phyloP scores from a whole-genome alignment of 2,329 filamentous ascomycete genomes.

The Botrytis tulipae region DNA sequence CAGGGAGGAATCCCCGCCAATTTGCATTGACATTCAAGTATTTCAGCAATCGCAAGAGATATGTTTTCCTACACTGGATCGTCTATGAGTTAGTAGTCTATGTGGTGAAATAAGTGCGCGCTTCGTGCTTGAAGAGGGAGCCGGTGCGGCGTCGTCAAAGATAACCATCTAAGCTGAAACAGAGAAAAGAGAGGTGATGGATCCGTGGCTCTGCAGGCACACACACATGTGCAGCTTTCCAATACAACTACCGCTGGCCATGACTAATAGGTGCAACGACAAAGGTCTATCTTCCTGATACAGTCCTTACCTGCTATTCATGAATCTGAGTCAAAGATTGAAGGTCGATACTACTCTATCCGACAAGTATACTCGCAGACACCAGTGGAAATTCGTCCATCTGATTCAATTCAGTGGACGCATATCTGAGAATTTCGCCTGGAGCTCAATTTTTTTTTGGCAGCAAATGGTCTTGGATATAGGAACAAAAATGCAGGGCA shows the following conservation, averaged over 20 bases:
- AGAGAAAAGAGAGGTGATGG: neutral
- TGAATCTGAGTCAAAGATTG: neutral
- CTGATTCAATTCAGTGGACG: neutral
- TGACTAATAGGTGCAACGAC: neutral
- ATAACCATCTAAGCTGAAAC: neutral
- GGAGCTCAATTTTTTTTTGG: neutral
- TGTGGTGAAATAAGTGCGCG: neutral
- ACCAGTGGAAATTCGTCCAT: neutral
- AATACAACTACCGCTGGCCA: neutral
- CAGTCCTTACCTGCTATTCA: neutral
- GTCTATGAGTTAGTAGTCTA: neutral
- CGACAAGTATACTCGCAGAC: neutral
- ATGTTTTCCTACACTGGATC: neutral
- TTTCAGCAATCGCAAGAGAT: conserved; percentile 10
- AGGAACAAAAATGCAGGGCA: neutral
- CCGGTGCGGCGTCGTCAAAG: neutral
- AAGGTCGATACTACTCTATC: neutral
- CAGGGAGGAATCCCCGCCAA: neutral
- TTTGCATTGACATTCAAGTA: neutral
- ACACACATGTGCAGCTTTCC: neutral
- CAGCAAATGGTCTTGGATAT: neutral
- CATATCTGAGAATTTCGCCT: neutral
- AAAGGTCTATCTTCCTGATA: neutral
- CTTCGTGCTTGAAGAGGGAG: neutral
- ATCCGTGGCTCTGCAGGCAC: neutral